phyloP scores from a whole-genome alignment of 176 grass and related monocot genomes.

The Pontederia paniculata region DNA sequence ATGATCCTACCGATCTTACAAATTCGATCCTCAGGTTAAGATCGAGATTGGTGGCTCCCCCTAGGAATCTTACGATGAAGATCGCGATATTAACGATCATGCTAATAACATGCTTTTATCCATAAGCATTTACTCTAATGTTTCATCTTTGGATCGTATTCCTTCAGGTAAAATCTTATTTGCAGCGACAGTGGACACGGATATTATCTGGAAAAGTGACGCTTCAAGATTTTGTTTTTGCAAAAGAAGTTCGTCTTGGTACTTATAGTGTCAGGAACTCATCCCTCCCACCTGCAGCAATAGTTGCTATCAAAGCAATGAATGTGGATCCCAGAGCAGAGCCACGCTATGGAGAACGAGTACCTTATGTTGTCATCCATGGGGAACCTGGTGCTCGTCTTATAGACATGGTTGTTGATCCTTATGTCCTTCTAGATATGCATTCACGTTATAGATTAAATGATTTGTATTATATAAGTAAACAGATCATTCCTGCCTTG shows the following conservation, averaged over 20 bases:
- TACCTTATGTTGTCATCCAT: slow-evolving; percentile 80
- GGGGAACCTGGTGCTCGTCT: slow-evolving; percentile 92
- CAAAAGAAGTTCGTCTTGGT: slow-evolving; percentile 77
- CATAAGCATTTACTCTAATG: slow-evolving; percentile 4
- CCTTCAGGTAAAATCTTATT: slow-evolving; percentile 59
- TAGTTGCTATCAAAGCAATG: slow-evolving; percentile 82
- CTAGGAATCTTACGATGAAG: too few species aligned
- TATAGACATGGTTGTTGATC: slow-evolving; percentile 76
- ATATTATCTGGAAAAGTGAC: slow-evolving; percentile 81
- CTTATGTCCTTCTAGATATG: slow-evolving; percentile 57
- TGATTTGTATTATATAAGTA: slow-evolving; percentile 76
- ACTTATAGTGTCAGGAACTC: slow-evolving; percentile 56
- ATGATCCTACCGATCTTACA: too few species aligned
- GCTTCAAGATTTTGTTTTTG: slow-evolving; percentile 84
- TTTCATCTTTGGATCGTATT: neutral
- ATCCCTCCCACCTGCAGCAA: slow-evolving; percentile 77
- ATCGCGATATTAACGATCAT: too few species aligned
- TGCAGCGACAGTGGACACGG: slow-evolving; percentile 69
- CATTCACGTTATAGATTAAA: slow-evolving; percentile 70
- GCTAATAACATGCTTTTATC: slow-evolving; percentile 18
- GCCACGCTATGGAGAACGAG: slow-evolving; percentile 65
- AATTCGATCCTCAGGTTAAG: too few species aligned
- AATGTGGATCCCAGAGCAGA: slow-evolving; percentile 62
- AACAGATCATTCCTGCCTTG: slow-evolving; percentile 87
- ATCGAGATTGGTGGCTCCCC: too few species aligned